phyloP scores from a whole-genome alignment of 2,329 filamentous ascomycete species.

The Gliomastix tumulicola region DNA sequence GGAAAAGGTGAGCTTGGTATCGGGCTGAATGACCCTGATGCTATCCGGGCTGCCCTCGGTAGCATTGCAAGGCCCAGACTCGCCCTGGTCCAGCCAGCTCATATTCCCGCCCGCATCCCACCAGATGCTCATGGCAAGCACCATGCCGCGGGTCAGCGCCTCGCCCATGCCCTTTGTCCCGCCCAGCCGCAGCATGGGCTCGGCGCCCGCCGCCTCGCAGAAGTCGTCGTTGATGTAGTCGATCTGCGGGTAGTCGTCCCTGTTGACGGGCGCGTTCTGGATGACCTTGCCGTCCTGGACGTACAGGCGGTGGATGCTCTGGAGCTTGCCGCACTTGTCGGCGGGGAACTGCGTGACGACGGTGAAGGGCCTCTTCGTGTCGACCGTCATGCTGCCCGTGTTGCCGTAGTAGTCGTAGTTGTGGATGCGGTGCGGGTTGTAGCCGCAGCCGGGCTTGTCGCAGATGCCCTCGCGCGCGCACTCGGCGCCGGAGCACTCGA shows the following conservation, averaged over 20 bases:
- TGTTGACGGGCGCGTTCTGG: slow-evolving; percentile 28
- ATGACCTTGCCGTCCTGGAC: slow-evolving; percentile 41
- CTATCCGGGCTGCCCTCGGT: slow-evolving; percentile 43
- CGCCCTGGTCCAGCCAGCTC: slow-evolving; percentile 43
- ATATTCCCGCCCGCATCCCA: slow-evolving; percentile 44
- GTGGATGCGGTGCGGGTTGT: slow-evolving; percentile 30
- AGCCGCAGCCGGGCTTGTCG: slow-evolving; percentile 35
- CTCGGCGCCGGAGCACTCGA: slow-evolving; percentile 32
- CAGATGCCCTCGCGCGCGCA: slow-evolving; percentile 31
- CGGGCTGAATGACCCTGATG: slow-evolving; percentile 37
- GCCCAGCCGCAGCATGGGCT: slow-evolving; percentile 25
- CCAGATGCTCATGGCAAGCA: slow-evolving; percentile 45
- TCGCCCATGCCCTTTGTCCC: slow-evolving; percentile 36
- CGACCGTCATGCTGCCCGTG: slow-evolving; percentile 20
- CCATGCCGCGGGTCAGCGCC: slow-evolving; percentile 38
- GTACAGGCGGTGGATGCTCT: slow-evolving; percentile 40
- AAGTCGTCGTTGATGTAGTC: slow-evolving; percentile 27
- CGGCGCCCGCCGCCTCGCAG: slow-evolving; percentile 21
- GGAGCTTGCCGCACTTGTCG: slow-evolving; percentile 24
- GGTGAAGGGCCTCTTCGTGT: slow-evolving; percentile 28
- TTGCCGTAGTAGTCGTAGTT: slow-evolving; percentile 23
- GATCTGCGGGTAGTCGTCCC: slow-evolving; percentile 16
- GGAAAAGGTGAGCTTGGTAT: slow-evolving; percentile 44
- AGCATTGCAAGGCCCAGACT: slow-evolving; percentile 43
- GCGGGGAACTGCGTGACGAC: slow-evolving; percentile 45